phyloP scores from a whole-genome alignment of 495 filamentous ascomycete genomes.

The Penicillium antarcticum region DNA sequence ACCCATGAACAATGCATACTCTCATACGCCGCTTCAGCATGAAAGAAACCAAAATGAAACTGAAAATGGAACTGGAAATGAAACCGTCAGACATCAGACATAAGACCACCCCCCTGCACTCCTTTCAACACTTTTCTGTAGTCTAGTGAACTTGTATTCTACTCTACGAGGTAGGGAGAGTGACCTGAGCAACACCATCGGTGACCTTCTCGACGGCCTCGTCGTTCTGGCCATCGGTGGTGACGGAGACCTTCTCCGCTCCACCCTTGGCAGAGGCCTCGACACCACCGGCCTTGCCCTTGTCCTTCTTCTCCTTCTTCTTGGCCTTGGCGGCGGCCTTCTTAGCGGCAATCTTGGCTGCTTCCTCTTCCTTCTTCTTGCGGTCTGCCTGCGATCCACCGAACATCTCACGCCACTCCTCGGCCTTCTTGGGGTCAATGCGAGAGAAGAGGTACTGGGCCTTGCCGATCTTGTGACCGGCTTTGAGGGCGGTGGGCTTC shows the following conservation, averaged over 20 bases:
- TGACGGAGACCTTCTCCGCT: constrained; percentile 21
- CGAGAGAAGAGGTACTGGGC: constrained; percentile 78
- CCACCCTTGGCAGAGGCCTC: constrained; percentile 38
- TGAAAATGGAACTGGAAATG: too few species aligned
- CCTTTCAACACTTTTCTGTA: constrained; percentile 1
- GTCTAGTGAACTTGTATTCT: neutral
- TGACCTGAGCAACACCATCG: constrained; percentile 41
- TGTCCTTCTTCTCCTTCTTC: constrained; percentile 59
- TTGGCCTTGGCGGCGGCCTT: constrained; percentile 55
- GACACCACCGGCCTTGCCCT: constrained; percentile 27
- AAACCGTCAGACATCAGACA: too few species aligned
- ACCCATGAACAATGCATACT: too few species aligned
- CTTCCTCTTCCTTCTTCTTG: constrained; percentile 63
- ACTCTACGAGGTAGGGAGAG: constrained; percentile 34
- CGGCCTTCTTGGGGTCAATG: constrained; percentile 78
- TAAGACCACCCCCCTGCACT: too few species aligned
- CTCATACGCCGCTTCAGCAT: too few species aligned
- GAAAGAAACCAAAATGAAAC: too few species aligned
- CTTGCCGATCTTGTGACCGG: constrained; percentile 78
- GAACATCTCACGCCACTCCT: constrained; percentile 77
- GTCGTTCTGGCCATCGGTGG: constrained; percentile 20
- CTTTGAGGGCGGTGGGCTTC: constrained; percentile 56
- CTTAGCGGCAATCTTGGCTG: constrained; percentile 51
- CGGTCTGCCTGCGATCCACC: constrained; percentile 69
- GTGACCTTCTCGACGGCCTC: constrained; percentile 38